phyloP scores from a whole-genome alignment of 2,329 filamentous ascomycete species.

The Lasiodiplodia theobromae region DNA sequence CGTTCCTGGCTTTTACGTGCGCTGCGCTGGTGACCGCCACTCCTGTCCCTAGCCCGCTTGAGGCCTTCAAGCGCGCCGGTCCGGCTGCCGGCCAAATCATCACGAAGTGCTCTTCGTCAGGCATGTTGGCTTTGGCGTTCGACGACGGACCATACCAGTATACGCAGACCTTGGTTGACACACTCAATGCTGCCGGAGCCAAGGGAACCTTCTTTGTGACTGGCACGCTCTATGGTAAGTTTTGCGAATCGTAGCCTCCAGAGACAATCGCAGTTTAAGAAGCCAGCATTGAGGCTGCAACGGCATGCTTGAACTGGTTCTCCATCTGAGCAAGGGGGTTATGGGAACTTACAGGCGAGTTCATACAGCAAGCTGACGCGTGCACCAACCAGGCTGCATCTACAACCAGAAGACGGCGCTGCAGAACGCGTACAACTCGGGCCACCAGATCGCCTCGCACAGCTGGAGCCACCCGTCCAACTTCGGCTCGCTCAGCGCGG shows the following conservation, averaged over 20 bases:
- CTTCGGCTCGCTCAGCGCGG: slow-evolving; percentile 41
- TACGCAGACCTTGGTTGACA: slow-evolving; percentile 44
- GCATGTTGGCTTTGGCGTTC: slow-evolving; percentile 44
- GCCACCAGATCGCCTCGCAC: slow-evolving; percentile 48
- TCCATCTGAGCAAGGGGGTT: no score
- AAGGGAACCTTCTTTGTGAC: slow-evolving; percentile 48
- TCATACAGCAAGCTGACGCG: background rate
- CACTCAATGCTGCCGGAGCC: slow-evolving; percentile 40
- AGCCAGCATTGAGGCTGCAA: background rate
- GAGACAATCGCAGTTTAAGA: background rate
- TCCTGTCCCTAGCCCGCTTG: slow-evolving; percentile 27
- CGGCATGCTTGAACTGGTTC: background rate
- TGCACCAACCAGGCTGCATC: slow-evolving; percentile 40
- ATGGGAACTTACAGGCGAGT: background rate
- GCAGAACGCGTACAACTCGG: slow-evolving; percentile 42
- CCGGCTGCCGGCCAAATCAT: slow-evolving; percentile 42
- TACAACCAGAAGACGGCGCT: slow-evolving; percentile 43
- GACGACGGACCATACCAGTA: slow-evolving; percentile 47
- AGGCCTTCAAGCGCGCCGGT: slow-evolving; percentile 39
- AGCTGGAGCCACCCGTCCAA: slow-evolving; percentile 44
- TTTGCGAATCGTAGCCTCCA: background rate
- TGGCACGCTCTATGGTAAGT: slow-evolving; percentile 40
- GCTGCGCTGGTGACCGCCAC: slow-evolving; percentile 9
- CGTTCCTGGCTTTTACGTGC: background rate
- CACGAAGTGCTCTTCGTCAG: slow-evolving; percentile 40